Evolutionary conservation across 2,329 filamentous ascomycete species (phyloP).

Genomic region (Talaromyces verruculosus): DNA sequence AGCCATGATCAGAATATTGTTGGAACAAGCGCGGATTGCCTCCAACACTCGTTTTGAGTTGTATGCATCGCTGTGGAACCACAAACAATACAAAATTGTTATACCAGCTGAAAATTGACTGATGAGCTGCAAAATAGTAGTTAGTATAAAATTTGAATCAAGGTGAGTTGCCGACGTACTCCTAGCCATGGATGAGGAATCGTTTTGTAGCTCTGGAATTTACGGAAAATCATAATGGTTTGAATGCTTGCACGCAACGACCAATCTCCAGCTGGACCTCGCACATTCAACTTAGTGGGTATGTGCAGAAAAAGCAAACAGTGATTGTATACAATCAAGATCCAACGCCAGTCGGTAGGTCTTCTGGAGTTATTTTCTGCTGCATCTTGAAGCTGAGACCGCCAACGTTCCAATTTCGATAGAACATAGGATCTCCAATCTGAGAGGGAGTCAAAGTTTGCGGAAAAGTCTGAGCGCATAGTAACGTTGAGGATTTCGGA

Average conservation of each 20-base stretch:
- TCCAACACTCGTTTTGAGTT: not conserved
- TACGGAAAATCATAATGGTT: constrained; percentile 3
- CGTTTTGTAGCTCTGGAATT: constrained; percentile 5
- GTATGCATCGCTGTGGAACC: constrained; percentile 13
- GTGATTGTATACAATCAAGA: constrained; percentile 4
- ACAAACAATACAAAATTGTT: not conserved
- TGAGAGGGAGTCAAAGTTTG: constrained; percentile 6
- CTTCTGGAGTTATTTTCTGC: not conserved
- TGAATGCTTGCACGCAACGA: constrained; percentile 7
- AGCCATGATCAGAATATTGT: constrained; percentile 3
- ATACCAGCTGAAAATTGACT: constrained; percentile 3
- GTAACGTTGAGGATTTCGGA: constrained; percentile 12
- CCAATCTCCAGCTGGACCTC: constrained; percentile 5
- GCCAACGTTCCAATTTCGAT: constrained; percentile 1
- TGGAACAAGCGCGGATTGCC: constrained; percentile 7
- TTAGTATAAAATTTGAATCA: not conserved
- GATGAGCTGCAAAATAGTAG: not conserved
- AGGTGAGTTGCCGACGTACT: not conserved
- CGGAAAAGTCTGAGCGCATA: constrained; percentile 3
- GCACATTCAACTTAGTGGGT: constrained; percentile 1
- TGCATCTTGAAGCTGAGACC: constrained; percentile 8
- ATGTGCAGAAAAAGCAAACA: constrained; percentile 2
- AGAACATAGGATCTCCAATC: constrained; percentile 5
- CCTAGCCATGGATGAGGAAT: constrained; percentile 10
- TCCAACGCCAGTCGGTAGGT: constrained; percentile 8